Conservation (phyloP, 306 rosid genomes). For the Aeschynomene evenia region DNA sequence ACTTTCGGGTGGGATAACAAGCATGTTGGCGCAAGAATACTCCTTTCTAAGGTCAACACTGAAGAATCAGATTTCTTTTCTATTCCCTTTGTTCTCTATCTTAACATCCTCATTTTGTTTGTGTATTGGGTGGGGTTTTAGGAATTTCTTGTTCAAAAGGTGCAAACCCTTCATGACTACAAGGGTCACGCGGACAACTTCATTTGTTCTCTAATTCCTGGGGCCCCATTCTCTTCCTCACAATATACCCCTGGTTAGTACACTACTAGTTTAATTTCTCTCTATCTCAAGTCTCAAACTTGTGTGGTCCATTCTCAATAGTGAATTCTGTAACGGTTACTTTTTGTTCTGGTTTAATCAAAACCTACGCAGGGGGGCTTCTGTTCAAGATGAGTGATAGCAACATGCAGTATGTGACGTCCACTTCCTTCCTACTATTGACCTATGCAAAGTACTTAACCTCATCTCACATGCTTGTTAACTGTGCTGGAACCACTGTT, state of each 20-base stretch:
- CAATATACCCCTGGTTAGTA: constrained; percentile 73
- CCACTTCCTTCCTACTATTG: constrained; percentile 78
- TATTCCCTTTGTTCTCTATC: not conserved
- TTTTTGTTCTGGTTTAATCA: not conserved
- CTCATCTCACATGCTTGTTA: constrained; percentile 54
- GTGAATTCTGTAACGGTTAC: constrained; percentile 48
- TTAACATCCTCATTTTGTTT: too few species aligned
- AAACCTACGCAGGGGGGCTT: constrained; percentile 66
- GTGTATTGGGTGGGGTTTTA: constrained; percentile 28
- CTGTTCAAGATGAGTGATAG: constrained; percentile 80
- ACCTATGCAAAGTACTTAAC: constrained; percentile 86
- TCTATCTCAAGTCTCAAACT: not conserved
- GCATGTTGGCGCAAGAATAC: constrained; percentile 91
- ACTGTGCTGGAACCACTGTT: constrained; percentile 63
- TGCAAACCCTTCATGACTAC: constrained; percentile 74
- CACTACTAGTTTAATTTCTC: too few species aligned
- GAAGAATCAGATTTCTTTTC: not conserved
- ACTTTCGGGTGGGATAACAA: constrained; percentile 97
- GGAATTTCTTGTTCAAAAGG: constrained; percentile 79
- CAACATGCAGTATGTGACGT: constrained; percentile 95
- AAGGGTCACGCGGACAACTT: constrained; percentile 91
- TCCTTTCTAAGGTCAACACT: constrained; percentile 74
- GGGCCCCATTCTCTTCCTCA: constrained; percentile 62
- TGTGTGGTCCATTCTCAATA: constrained; percentile 37
- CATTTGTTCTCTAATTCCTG: constrained; percentile 83